phyloP scores from a whole-genome alignment of 352 stramenopile genomes.

The Elongisporangium prolatum region DNA sequence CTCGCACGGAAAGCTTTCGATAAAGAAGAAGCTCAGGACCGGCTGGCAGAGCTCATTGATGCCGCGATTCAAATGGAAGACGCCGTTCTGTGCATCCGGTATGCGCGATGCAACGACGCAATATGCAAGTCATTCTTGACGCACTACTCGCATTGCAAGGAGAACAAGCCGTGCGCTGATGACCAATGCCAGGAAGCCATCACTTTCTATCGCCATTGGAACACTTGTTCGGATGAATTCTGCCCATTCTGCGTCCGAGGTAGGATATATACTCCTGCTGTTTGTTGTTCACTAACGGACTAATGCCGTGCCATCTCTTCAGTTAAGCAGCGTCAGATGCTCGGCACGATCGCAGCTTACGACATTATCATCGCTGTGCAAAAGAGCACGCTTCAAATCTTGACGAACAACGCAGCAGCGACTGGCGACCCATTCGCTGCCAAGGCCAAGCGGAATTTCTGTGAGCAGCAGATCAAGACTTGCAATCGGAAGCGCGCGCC shows the following conservation, averaged over 20 bases:
- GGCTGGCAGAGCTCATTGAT: slow-evolving; percentile 21
- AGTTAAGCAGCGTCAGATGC: slow-evolving; percentile 24
- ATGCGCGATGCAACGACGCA: slow-evolving; percentile 22
- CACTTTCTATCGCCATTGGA: slow-evolving; percentile 20
- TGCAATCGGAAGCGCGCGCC: slow-evolving; percentile 16
- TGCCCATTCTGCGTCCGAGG: slow-evolving; percentile 38
- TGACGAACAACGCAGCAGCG: background rate
- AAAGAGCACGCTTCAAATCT: slow-evolving; percentile 15
- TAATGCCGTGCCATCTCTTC: background rate
- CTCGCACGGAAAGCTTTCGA: background rate
- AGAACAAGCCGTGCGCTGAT: slow-evolving; percentile 18
- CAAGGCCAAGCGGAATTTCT: slow-evolving; percentile 28
- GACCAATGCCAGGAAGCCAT: slow-evolving; percentile 19
- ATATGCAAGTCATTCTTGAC: slow-evolving; percentile 17
- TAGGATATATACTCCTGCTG: background rate
- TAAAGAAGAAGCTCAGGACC: slow-evolving; percentile 7
- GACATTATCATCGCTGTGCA: slow-evolving; percentile 30
- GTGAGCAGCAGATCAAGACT: slow-evolving; percentile 29
- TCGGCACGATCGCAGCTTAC: slow-evolving; percentile 19
- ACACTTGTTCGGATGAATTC: slow-evolving; percentile 15
- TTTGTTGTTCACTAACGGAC: background rate
- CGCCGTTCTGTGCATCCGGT: slow-evolving; percentile 30
- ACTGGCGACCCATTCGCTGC: slow-evolving; percentile 5
- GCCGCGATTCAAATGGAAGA: slow-evolving; percentile 29
- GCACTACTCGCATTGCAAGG: slow-evolving; percentile 34